Evolutionary conservation across 2,329 filamentous ascomycete species (phyloP).

Genomic region (Calonectria multiphialidica): DNA sequence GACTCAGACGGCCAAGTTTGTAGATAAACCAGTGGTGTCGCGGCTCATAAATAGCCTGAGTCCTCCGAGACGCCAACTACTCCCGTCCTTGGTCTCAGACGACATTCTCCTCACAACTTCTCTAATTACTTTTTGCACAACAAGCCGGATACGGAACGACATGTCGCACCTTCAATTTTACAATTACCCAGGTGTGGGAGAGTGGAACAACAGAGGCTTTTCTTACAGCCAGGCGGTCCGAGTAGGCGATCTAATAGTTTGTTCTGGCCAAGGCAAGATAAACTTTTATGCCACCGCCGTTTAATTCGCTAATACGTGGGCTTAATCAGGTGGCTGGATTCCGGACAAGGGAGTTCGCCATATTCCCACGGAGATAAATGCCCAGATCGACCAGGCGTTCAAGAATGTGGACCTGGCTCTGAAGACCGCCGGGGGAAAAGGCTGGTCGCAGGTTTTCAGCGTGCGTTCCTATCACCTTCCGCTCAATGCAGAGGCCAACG

Average conservation of each 20-base stretch:
- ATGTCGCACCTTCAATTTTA: too few relatives aligned
- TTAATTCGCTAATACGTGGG: background rate
- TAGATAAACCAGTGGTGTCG: too few relatives aligned
- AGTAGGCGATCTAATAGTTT: constrained; percentile 1
- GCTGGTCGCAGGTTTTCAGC: constrained; percentile 4
- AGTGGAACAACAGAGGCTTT: too few relatives aligned
- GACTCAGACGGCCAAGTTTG: too few relatives aligned
- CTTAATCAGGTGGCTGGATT: background rate
- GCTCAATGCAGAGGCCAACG: background rate
- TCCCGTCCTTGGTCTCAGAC: too few relatives aligned
- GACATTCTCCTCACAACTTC: too few relatives aligned
- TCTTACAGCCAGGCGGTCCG: background rate
- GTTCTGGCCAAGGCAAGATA: background rate
- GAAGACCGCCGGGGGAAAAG: background rate
- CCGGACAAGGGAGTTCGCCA: background rate
- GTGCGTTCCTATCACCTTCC: background rate
- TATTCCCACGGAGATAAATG: background rate
- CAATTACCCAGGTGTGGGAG: too few relatives aligned
- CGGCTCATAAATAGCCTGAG: too few relatives aligned
- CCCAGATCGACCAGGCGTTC: background rate
- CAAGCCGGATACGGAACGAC: too few relatives aligned
- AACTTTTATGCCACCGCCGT: background rate
- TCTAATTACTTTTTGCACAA: too few relatives aligned
- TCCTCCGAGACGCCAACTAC: too few relatives aligned
- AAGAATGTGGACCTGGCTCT: background rate